Evolutionary conservation across 2,329 filamentous ascomycete species (phyloP).

Genomic region (Trichoderma pleuroti): DNA sequence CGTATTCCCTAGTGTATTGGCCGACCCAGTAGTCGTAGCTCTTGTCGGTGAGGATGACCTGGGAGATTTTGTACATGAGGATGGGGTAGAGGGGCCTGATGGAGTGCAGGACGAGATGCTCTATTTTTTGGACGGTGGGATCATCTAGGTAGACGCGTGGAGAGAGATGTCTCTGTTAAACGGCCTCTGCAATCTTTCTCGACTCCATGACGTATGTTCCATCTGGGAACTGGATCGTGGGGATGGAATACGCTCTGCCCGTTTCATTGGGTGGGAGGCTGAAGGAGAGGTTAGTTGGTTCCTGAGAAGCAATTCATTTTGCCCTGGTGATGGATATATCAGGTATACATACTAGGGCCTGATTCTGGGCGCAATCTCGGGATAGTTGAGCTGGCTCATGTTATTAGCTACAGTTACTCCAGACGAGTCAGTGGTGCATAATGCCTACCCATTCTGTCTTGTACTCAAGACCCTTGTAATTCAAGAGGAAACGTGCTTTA

Average conservation of each 20-base stretch:
- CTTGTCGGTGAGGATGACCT: conserved; percentile 47
- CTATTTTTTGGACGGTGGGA: conserved; percentile 44
- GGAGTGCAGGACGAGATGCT: conserved; percentile 35
- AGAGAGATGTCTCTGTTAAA: conserved; percentile 57
- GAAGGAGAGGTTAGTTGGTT: background rate
- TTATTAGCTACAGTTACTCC: background rate
- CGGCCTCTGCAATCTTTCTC: conserved; percentile 51
- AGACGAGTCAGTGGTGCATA: background rate
- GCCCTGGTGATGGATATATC: background rate
- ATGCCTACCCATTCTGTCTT: conserved; percentile 57
- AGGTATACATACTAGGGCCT: conserved; percentile 48
- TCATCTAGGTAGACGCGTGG: conserved; percentile 58
- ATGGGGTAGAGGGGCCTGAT: conserved; percentile 37
- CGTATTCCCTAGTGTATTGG: conserved; percentile 47
- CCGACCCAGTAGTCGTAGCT: conserved; percentile 54
- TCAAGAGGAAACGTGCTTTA: conserved; percentile 60
- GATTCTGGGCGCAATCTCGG: conserved; percentile 56
- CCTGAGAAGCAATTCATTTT: background rate
- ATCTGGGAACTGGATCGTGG: conserved; percentile 53
- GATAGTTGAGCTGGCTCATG: conserved; percentile 54
- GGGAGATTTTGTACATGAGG: conserved; percentile 47
- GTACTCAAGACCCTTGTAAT: conserved; percentile 66
- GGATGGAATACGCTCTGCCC: conserved; percentile 32
- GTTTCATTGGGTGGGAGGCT: conserved; percentile 19
- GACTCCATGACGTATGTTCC: conserved; percentile 64